Percentiles rank a stretch among this genome's conserved stretches.
These are phyloP conservation scores for Heliamphora exappendiculata DNA, from an alignment of 148 eudicot species.

Conservation along the genomic window DNA sequence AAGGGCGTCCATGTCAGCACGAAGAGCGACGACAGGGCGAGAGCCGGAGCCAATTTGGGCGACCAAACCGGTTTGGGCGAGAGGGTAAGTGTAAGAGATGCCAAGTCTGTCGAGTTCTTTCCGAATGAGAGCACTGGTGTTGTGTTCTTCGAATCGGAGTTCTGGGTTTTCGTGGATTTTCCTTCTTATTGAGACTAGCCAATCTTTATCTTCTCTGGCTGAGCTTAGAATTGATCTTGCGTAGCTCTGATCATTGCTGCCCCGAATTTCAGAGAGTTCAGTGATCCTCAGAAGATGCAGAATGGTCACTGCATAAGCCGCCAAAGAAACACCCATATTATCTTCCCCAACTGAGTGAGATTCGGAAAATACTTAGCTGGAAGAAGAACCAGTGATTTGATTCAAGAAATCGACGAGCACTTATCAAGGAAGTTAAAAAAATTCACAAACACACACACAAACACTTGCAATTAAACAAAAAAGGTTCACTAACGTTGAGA, in stretches of 20 bases:
- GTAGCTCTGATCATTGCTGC: slow-evolving; percentile 27
- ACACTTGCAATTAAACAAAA: too few species aligned
- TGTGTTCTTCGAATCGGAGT: slow-evolving; percentile 60
- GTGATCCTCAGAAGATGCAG: slow-evolving; percentile 14
- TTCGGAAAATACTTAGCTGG: neutral
- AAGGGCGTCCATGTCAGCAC: slow-evolving; percentile 94
- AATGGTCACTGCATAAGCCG: neutral
- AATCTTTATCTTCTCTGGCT: slow-evolving; percentile 44
- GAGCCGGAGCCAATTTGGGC: slow-evolving; percentile 65
- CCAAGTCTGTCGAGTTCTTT: slow-evolving; percentile 61
- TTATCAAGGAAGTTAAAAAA: too few species aligned
- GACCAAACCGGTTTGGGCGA: slow-evolving; percentile 77
- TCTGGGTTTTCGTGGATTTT: slow-evolving; percentile 83
- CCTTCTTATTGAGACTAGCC: slow-evolving; percentile 67
- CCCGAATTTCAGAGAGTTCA: slow-evolving; percentile 2
- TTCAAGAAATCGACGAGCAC: neutral
- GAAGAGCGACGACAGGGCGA: slow-evolving; percentile 64
- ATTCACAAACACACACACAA: too few species aligned
- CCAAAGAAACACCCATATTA: slow-evolving; percentile 1
- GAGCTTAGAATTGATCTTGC: slow-evolving; percentile 35
- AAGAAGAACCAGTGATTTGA: neutral
- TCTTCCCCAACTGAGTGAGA: neutral
- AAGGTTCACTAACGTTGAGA: too few species aligned
- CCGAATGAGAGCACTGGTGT: slow-evolving; percentile 75
- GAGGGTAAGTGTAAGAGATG: slow-evolving; percentile 59